Base-by-base conservation (phyloP, 345 rosid genomes). In the Dipteronia dyeriana region DNA sequence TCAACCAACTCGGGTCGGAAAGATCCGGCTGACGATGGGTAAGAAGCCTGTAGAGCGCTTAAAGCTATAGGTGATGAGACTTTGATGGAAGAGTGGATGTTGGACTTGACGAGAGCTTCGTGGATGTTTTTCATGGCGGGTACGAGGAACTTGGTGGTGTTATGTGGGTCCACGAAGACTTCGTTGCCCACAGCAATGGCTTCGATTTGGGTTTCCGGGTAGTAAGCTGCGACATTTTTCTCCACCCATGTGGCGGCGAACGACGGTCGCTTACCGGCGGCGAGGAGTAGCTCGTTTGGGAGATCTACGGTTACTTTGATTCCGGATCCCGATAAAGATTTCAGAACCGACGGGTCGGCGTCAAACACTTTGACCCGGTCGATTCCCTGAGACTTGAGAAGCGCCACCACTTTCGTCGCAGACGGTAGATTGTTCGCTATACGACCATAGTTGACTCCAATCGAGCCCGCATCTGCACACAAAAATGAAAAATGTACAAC, bases 381-480 rank as follows among this genome's bases (percentile, higher is more conserved):
- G 9, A 96, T 71, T 17, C 94, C 94, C 56, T 94, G 97, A 3
- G 94, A 92, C 72, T 86, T 90, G 19, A 94, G 88, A 22, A 96
- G 97, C 26, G 81, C 72, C 9, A 85, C 98, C 31, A 91, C 99
- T 75, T 87, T 94, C 8, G 68, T 3, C 1, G 98, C 94, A 0
- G 99, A 81, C 0, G 99, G 99, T 0, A 96, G 88, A 75, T 96
- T 84, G 86, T 91, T 79, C 4, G 97, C 97, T 31, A 90, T 79
- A 74, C 99, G 83, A 1, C 99, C 99, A 38, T 94, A 96, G 94
- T 96, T 95, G 16, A 95, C 99, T 0, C 99, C 99, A 20, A 95
- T 73, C 4, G 97, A 90, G 34, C 96, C 94, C 38, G 84, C 90
- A 64, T 88, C 97, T 92, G 91, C 78, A 85, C n/a, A n/a, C n/a